Evolutionary conservation across 2,329 filamentous ascomycete genomes (phyloP), one percentile per base, ranked within the genome.

Genomic region (Stemphylium vesicarium): DNA sequence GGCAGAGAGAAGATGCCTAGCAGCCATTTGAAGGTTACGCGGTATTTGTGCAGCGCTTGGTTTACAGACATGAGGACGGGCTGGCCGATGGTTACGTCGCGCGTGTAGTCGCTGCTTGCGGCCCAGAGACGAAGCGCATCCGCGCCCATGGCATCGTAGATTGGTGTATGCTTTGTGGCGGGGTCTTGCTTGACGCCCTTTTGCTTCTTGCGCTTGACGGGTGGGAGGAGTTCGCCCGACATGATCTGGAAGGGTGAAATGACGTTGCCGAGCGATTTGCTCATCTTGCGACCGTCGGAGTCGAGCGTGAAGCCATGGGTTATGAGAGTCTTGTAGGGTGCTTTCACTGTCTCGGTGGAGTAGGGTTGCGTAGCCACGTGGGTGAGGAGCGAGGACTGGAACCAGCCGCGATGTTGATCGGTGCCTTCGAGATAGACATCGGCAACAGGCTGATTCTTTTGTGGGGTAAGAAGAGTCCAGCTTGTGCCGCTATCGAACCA

Each of bases 401-500:
- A 99, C 95, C 95, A 99, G 26, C 95, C 95, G 35, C 95, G 89
- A 75, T 99, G 95, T 74, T 99, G 95, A 74, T 99, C 95, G 3
- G 89, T 91, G 29, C 95, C 95, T 78, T 99, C 95, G 2, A 98
- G 84, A 71, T 96, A 98, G 20, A 98, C 84, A 72, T 99, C 92
- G 0, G 92, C 92, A 20, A 80, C 58, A 73, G 87, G 62, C 50
- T 71, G 60, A 24, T 74, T 70, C 6, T 55, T 57, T 31, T 56
- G 66, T 29, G 64, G 71, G 8, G 64, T 69, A 22, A 75, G 74
- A 3, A 76, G 58, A 2, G 84, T 89, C 95, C 95, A 99, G 69
- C 92, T 96, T 44, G 90, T 96, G 5, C 95, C 95, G 63, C 95
- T 98, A 74, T 99, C 95, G 66, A 99, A 99, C 95, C 95, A 99